Base-by-base conservation (phyloP, 2,329 filamentous ascomycete genomes). In the Aspergillus terreus region DNA sequence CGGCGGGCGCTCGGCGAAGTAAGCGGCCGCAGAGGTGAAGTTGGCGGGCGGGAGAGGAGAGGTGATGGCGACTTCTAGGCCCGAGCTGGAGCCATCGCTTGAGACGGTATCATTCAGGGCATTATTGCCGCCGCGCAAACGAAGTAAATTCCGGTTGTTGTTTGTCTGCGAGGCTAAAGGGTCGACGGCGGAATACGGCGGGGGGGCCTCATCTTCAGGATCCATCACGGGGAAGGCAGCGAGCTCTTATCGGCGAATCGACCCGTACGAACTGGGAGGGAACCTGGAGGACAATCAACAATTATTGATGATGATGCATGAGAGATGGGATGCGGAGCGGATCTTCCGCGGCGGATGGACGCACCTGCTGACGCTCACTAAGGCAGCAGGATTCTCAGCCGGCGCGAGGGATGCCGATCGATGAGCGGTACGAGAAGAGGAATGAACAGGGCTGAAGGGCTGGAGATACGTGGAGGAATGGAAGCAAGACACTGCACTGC, bases 181-280 rank as follows among this genome's bases (percentile, higher is more conserved):
- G 51, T 74, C 72, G 47, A 71, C 63, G 36, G 70, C 63, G 53
- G 71, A 70, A 57, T 74, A 74, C 25, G 72, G 71, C 48, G 72
- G 70, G 54, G 70, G 71, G 59, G 71, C 71, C 53, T 72, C 68
- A 48, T 72, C 71, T 30, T 73, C 69, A 47, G 64, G 58, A 51
- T 69, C 66, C 67, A 70, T 70, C 53, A 51, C 50, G 54, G 57
- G 57, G 43, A 40, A 51, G 43, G 36, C 35, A 44, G 38, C 48
- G 30, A 10, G 38, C 10, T 45, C 23, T n/a, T 35, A 35, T n/a
- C 10, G 25, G 27, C 40, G 15, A 25, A 25, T 47, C 23, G 35
- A 38, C 50, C 25, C 36, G 40, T 19, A 15, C 23, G 14, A 43
- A 25, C 38, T 38, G 32, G 43, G 33, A 47, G 50, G 40, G 38